These are phyloP conservation scores for Coniochaeta ligniaria DNA, from an alignment of 2,329 filamentous ascomycete species.

Conservation along the genomic window DNA sequence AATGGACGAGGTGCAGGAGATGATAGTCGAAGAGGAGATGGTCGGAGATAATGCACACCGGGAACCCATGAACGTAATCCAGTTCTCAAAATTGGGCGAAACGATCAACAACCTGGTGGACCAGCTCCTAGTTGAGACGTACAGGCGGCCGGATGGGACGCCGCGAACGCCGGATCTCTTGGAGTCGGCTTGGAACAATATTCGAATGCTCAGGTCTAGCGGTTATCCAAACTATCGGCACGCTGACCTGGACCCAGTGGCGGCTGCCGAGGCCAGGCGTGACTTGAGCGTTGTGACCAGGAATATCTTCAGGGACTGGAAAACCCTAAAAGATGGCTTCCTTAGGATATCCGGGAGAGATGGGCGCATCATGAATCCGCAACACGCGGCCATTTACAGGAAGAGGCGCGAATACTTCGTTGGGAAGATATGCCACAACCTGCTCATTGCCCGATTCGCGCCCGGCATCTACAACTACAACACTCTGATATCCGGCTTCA, in stretches of 20 bases:
- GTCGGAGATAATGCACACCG: slow-evolving; percentile 3
- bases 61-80: slow-evolving; percentile 12
- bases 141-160: slow-evolving; percentile 14
- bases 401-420: slow-evolving; percentile 19
- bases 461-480: slow-evolving; percentile 67
- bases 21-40: slow-evolving; percentile 4
- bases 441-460: slow-evolving; percentile 53
- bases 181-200: slow-evolving; percentile 22
- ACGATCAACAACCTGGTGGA: slow-evolving; percentile 22
- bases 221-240: slow-evolving; percentile 24
- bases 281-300: slow-evolving; percentile 15
- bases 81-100: slow-evolving; percentile 10
- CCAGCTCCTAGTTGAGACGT: slow-evolving; percentile 19
- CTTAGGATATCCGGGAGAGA: not conserved
- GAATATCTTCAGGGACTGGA: slow-evolving; percentile 19
- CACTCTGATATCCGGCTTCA: slow-evolving; percentile 60
- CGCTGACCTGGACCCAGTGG: slow-evolving; percentile 11
- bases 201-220: slow-evolving; percentile 23
- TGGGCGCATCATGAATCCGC: not conserved
- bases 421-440: slow-evolving; percentile 54
- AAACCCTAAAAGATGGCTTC: slow-evolving; percentile 7
- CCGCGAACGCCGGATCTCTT: slow-evolving; percentile 13
- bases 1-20: slow-evolving; percentile 5
- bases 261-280: slow-evolving; percentile 11
- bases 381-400: not conserved